Base-by-base conservation (phyloP, 2,329 filamentous ascomycete genomes). In the Chaetomiaceae sp. region DNA sequence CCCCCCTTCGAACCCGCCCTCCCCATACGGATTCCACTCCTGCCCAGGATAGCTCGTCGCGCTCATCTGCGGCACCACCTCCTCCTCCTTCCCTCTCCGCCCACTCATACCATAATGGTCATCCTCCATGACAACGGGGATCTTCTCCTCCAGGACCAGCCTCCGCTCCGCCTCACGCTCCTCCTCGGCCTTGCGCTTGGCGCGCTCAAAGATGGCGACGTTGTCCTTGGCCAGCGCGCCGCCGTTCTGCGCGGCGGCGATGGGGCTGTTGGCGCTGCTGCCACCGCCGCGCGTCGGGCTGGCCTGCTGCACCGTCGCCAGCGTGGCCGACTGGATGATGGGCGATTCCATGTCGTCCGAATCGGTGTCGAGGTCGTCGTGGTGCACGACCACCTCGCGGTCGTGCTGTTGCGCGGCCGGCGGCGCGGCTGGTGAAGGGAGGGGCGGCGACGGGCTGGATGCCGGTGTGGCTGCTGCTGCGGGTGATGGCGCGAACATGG, bases 21-120 rank as follows among this genome's bases (percentile, higher is more conserved):
- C 58, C 36, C 58, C 62, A 42, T 75, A 78, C 2, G 80, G 80
- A 55, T 77, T 77, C 81, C 83, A 86, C 61, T 86, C 82, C 65
- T 84, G 79, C 0, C 83, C 83, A 0, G 83, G 83, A 62, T 85
- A 86, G 59, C 76, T 81, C 11, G 80, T 82, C 6, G 81, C 81
- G 38, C 70, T 75, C 83, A 86, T 86, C 48, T 72, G 67, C 11
- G 75, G 73, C 58, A 67, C 61, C 12, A 71, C 68, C n/a, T 72
- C 68, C 26, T 71, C 68, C n/a, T 72, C 68, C 26, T 70, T 66
- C 33, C 67, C 63, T 38, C 56, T 59, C 42, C 65, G 64, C 22
- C 65, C 65, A 63, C 65, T 8, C 65, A 60, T 35, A 30, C 29
- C 29, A 14, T 61, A 50, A 6, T 59, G 56, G 8, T 58, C 54